These are phyloP conservation scores for Colletotrichum incanum DNA, from an alignment of 2,329 filamentous ascomycete genomes.

Conservation along the genomic window DNA sequence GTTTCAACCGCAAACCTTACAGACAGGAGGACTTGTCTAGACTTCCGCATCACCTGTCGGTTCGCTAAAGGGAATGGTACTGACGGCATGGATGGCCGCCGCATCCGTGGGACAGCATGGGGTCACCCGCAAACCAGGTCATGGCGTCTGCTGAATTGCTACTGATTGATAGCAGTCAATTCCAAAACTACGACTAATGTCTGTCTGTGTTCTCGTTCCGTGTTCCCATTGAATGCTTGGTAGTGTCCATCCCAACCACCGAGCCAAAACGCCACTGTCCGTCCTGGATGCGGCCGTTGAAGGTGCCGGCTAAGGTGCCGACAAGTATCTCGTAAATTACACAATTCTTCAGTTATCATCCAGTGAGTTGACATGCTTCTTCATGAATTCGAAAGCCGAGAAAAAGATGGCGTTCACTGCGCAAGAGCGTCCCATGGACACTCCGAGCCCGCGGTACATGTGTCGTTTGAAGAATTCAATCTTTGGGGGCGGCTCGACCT, in stretches of 20 bases:
- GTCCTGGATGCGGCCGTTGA: constrained; percentile 19
- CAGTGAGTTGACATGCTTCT: constrained; percentile 74
- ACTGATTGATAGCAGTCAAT: constrained; percentile 20
- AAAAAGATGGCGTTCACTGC: constrained; percentile 93
- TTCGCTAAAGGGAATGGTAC: neutral
- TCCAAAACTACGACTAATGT: constrained; percentile 19
- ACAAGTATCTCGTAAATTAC: constrained; percentile 22
- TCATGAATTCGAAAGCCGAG: constrained; percentile 87
- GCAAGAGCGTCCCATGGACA: constrained; percentile 87
- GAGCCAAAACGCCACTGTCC: constrained; percentile 29
- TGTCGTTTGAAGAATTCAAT: constrained; percentile 83
- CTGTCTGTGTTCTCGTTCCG: constrained; percentile 20
- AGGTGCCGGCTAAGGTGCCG: constrained; percentile 1
- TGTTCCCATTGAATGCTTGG: constrained; percentile 3
- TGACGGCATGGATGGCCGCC: neutral
- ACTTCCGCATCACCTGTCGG: neutral
- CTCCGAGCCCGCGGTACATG: constrained; percentile 87
- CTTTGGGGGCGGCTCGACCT: constrained; percentile 76
- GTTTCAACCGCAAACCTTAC: constrained; percentile 35
- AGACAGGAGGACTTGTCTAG: neutral
- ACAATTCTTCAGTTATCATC: constrained; percentile 57
- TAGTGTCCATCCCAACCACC: constrained; percentile 18
- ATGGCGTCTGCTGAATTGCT: neutral
- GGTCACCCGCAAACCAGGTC: neutral
- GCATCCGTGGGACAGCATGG: neutral